A percentile compares a stretch with the other conserved stretches of the same genome.
These are phyloP conservation scores for Sporisorium graminicola DNA, from an alignment of 1,284 basidiomycete genomes.

Conservation along the genomic window DNA sequence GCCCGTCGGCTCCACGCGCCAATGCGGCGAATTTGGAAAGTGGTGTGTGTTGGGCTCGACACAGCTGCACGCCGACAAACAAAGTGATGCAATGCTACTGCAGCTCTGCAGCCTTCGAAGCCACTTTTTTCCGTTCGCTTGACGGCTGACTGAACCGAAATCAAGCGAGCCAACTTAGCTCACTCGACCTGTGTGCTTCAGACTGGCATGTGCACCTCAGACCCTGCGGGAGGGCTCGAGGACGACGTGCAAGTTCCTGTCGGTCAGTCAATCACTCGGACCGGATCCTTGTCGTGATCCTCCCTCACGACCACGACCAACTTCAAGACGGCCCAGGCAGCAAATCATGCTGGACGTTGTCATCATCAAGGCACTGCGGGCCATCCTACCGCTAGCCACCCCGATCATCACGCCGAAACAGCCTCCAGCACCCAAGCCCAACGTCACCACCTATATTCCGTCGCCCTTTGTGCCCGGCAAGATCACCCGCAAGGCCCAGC, in stretches of 20 bases:
- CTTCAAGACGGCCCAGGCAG: neutral
- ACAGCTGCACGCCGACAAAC: slow-evolving; percentile 1
- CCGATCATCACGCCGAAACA: slow-evolving; percentile 37
- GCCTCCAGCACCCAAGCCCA: slow-evolving; percentile 34
- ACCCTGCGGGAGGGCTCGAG: slow-evolving; percentile 1
- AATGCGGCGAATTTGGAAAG: neutral
- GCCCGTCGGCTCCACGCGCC: neutral
- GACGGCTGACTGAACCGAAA: neutral
- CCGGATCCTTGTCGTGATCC: neutral
- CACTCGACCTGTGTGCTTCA: no score
- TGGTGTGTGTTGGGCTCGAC: neutral
- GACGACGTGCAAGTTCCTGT: no score
- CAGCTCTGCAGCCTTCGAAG: neutral
- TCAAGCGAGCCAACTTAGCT: neutral
- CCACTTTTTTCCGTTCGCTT: neutral
- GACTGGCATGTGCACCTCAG: neutral
- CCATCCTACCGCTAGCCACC: slow-evolving; percentile 35
- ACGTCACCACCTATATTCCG: slow-evolving; percentile 41
- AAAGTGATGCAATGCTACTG: slow-evolving; percentile 6
- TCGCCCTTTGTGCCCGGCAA: slow-evolving; percentile 43
- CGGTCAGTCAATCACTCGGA: no score
- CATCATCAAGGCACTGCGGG: slow-evolving; percentile 41
- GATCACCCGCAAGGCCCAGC: slow-evolving; percentile 36
- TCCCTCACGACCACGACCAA: slow-evolving; percentile 1
- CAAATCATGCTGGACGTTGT: slow-evolving; percentile 27